These are phyloP conservation scores for Amanita pseudoporphyria DNA, from an alignment of 768 basidiomycete genomes.

Conservation along the genomic window DNA sequence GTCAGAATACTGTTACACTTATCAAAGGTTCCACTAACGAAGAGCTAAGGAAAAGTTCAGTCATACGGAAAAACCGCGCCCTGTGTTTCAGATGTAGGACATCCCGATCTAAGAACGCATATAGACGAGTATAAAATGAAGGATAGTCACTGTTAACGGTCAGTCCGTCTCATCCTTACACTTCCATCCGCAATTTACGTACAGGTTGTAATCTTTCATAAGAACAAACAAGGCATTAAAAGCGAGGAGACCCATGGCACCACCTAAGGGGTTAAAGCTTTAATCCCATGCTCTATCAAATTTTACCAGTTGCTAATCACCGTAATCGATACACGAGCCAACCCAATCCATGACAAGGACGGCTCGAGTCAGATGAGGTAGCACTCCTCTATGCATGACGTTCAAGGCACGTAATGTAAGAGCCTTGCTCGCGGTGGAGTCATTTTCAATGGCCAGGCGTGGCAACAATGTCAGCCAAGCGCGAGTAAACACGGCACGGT, in stretches of 20 bases:
- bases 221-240: conserved; percentile 87
- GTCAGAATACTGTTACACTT: conserved; percentile 1
- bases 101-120: conserved; percentile 80
- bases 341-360: conserved; percentile 91
- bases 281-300: no score
- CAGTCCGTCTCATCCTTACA: neutral
- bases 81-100: conserved; percentile 89
- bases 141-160: conserved; percentile 75
- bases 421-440: conserved; percentile 24
- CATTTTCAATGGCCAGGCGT: conserved; percentile 32
- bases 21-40: conserved; percentile 45
- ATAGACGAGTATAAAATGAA: conserved; percentile 87
- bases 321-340: conserved; percentile 71
- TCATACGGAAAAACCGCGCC: conserved; percentile 89
- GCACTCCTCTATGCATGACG: conserved; percentile 72
- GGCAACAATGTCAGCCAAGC: conserved; percentile 74
- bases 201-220: conserved; percentile 93
- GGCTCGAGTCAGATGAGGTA: conserved; percentile 75
- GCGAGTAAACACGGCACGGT: conserved; percentile 71
- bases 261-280: conserved; percentile 36
- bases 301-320: conserved; percentile 28
- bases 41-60: conserved; percentile 85
- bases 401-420: conserved; percentile 53
- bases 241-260: conserved; percentile 76
- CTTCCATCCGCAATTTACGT: conserved; percentile 21